Conservation (phyloP, 768 basidiomycete genomes). For the Hericium alpestre region DNA sequence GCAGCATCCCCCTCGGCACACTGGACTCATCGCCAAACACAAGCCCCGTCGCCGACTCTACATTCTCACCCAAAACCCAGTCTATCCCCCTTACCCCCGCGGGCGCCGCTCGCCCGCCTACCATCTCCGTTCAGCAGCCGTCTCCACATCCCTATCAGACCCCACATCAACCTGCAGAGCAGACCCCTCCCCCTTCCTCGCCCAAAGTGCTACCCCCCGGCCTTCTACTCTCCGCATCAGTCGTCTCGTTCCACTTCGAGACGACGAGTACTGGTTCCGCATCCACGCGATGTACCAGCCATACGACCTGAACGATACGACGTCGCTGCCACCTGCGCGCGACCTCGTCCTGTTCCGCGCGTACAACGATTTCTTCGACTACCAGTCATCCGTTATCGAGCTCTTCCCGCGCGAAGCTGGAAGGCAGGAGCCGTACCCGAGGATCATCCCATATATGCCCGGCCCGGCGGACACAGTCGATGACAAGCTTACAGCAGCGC, state of each 20-base stretch:
- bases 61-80: neutral
- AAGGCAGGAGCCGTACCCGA: conserved; percentile 46
- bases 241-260: conserved; percentile 96
- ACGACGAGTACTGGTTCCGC: conserved; percentile 97
- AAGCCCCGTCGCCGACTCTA: conserved; percentile 20
- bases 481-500: conserved; percentile 68
- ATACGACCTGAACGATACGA: conserved; percentile 49
- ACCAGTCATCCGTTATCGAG: conserved; percentile 82
- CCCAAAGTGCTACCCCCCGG: conserved; percentile 63
- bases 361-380: conserved; percentile 98
- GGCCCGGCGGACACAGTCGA: conserved; percentile 82
- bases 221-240: conserved; percentile 74
- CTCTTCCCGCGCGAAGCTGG: conserved; percentile 89
- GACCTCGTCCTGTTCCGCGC: conserved; percentile 85
- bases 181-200: conserved; percentile 25
- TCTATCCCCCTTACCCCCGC: conserved; percentile 5
- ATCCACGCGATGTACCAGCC: conserved; percentile 85
- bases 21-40: conserved; percentile 51
- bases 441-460: conserved; percentile 95
- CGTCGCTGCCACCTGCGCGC: conserved; percentile 51
- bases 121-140: conserved; percentile 11
- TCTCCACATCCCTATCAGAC: conserved; percentile 13
- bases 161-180: conserved; percentile 12
- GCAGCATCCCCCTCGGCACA: conserved; percentile 88
- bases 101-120: conserved; percentile 5